Evolutionary conservation across 306 rosid species (phyloP).

Genomic region (Gleditsia sinensis): DNA sequence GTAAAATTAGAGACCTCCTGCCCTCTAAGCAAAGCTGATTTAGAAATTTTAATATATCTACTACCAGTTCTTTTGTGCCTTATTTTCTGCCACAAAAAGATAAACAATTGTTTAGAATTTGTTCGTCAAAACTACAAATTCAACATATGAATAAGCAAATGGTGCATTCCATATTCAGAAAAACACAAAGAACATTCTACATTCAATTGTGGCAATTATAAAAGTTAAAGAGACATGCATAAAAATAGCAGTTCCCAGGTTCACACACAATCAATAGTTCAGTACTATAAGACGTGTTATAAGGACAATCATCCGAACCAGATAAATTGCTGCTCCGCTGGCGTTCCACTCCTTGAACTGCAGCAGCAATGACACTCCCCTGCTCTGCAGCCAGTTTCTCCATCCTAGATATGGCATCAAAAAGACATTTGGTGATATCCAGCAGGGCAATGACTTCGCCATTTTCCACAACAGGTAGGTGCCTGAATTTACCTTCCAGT

Average conservation of each 20-base stretch:
- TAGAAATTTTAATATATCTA: not conserved
- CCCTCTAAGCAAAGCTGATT: not conserved
- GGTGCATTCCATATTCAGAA: not conserved
- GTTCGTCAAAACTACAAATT: not conserved
- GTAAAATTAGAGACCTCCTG: not conserved
- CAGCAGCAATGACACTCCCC: slow-evolving; percentile 91
- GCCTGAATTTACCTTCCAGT: slow-evolving; percentile 88
- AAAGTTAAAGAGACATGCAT: slow-evolving; percentile 17
- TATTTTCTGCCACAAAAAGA: slow-evolving; percentile 6
- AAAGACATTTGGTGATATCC: slow-evolving; percentile 92
- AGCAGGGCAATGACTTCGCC: slow-evolving; percentile 94
- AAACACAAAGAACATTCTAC: not conserved
- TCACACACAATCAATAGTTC: not conserved
- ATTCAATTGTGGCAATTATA: slow-evolving; percentile 11
- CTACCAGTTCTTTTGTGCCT: not conserved
- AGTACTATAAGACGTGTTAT: not conserved
- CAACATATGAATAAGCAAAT: slow-evolving; percentile 14
- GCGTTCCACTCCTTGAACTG: slow-evolving; percentile 88
- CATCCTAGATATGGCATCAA: slow-evolving; percentile 91
- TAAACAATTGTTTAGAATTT: not conserved
- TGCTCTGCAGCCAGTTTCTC: slow-evolving; percentile 96
- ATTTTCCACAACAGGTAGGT: slow-evolving; percentile 95
- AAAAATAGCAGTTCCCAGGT: slow-evolving; percentile 14
- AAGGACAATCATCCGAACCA: slow-evolving; percentile 49
- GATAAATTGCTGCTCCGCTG: slow-evolving; percentile 70